Conservation (phyloP, 2,329 filamentous ascomycete species). For the Claviceps paspali region DNA sequence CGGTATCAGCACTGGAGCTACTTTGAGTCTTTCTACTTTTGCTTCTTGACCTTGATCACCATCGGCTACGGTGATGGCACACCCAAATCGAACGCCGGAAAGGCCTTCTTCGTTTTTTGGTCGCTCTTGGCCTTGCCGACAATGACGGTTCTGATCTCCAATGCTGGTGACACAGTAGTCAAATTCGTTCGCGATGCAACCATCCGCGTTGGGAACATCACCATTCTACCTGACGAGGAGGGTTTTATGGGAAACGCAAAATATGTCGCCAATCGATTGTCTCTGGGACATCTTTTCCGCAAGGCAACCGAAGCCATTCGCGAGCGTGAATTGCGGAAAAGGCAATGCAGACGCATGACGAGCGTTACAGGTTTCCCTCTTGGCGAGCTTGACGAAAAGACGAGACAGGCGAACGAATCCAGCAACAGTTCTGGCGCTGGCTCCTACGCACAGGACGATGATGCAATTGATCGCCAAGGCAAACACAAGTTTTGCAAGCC, state of each 20-base stretch:
- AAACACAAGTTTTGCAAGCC: conserved; percentile 4
- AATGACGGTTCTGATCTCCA: conserved; percentile 73
- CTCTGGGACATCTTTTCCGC: conserved; percentile 26
- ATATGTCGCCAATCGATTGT: conserved; percentile 25
- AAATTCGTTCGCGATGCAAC: conserved; percentile 41
- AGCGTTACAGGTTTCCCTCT: conserved; percentile 3
- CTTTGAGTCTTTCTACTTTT: conserved; percentile 73
- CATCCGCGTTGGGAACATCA: conserved; percentile 40
- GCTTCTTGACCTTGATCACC: conserved; percentile 68
- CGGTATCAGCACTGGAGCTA: conserved; percentile 51
- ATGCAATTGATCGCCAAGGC: conserved; percentile 3
- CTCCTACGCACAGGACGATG: background rate
- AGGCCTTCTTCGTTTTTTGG: conserved; percentile 90
- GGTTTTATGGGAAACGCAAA: conserved; percentile 31
- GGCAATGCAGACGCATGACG: background rate
- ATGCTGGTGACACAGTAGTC: conserved; percentile 74
- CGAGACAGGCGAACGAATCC: conserved; percentile 1
- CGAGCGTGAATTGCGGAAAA: conserved; percentile 2
- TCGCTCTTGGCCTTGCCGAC: conserved; percentile 71
- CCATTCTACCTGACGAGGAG: conserved; percentile 43
- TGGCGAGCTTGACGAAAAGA: conserved; percentile 2
- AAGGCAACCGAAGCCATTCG: conserved; percentile 3
- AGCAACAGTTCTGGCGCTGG: background rate
- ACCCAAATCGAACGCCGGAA: conserved; percentile 61
- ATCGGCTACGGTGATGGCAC: conserved; percentile 76